These are phyloP conservation scores for Dichotomocladium elegans DNA, from an alignment of 371 early-diverging fungal species.

Conservation along the genomic window DNA sequence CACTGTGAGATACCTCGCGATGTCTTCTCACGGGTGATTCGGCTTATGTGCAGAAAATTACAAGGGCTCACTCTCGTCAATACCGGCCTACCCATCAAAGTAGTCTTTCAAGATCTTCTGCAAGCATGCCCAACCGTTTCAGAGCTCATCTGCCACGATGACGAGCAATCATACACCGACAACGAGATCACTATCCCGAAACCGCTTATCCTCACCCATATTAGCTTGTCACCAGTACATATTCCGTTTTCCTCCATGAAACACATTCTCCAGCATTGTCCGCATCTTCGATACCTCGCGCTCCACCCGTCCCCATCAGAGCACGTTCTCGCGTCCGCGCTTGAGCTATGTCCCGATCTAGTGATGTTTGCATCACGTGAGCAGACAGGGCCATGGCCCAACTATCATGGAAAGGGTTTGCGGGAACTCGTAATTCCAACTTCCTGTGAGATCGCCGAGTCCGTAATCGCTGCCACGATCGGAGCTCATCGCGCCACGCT, in stretches of 20 bases:
- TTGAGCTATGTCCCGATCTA: not conserved
- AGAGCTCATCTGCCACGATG: constrained; percentile 15
- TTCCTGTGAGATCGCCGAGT: not conserved
- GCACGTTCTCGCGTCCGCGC: constrained; percentile 2
- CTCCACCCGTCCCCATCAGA: constrained; percentile 1
- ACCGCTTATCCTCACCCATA: not conserved
- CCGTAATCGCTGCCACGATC: not conserved
- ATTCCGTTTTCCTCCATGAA: not conserved
- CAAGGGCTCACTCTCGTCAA: constrained; percentile 14
- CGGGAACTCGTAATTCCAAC: constrained; percentile 1
- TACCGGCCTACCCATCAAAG: not conserved
- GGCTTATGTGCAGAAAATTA: constrained; percentile 22
- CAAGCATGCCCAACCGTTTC: constrained; percentile 10
- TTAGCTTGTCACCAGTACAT: not conserved
- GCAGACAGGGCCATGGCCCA: not conserved
- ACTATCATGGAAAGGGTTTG: not conserved
- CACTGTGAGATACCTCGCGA: constrained; percentile 10
- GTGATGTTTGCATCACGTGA: not conserved
- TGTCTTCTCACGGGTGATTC: constrained; percentile 12
- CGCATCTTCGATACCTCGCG: constrained; percentile 1
- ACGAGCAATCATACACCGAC: not conserved
- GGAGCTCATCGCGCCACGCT: not conserved
- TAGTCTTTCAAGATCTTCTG: constrained; percentile 4
- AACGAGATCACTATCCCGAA: not conserved
- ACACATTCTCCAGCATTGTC: not conserved